Evolutionary conservation across 768 basidiomycete species (phyloP), one percentile per base, ranked within the genome.

Genomic region (Lactifluus hygrophoroides): DNA sequence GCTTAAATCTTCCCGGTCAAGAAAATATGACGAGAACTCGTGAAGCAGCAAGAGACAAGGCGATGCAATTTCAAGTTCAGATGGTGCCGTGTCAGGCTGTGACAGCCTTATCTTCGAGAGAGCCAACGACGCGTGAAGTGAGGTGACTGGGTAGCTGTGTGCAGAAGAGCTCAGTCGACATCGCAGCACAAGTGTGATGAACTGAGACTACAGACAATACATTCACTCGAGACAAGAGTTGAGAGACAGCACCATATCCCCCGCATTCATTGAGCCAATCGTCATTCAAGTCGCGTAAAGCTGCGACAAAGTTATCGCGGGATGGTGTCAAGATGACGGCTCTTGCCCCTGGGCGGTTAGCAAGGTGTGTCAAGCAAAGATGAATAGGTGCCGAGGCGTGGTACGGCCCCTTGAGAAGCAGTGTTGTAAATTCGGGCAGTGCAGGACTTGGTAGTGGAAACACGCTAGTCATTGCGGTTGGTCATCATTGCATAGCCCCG

Each of bases 351-450:
- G 75, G 68, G 9, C 66, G 66, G 54, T 71, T 68, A 11, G 69
- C 61, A 5, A 74, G 60, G 60, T 75, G 72, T 0, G 86, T 85
- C 28, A 87, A 69, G 38, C 80, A 76, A 35, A 90, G 73, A 61
- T 87, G 82, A 48, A 91, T 72, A 3, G 86, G 86, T 5, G 86
- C 84, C 3, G 89, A 84, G 19, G 84, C 70, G 51, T 81, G 83
- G 66, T 82, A 86, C 0, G 73, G 58, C 0, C 89, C 89, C 25
- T 79, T 75, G 32, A 90, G 70, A 13, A 90, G 72, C n/a, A 90
- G 68, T 5, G 80, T 76, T 17, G 68, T 71, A 70, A 82, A 87
- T 1, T 63, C 64, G 4, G 87, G 86, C n/a, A 87, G 69, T 8
- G 66, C 46, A 17, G 79, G 77, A 3, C 72, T 73, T 48, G 74